Conservation (phyloP, 805 yeast species). For the Candida ortonii region DNA sequence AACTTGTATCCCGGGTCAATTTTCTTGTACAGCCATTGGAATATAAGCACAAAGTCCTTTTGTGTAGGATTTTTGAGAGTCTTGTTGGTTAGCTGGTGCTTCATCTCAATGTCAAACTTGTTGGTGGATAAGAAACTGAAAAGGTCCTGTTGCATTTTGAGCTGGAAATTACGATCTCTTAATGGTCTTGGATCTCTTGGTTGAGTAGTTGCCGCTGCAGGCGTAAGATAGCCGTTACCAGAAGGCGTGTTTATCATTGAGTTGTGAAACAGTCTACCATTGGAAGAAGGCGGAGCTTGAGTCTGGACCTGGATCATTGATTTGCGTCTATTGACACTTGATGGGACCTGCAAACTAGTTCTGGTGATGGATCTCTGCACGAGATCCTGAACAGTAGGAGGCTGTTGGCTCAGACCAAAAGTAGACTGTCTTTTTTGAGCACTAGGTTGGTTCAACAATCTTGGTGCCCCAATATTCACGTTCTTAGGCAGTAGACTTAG, state of each 20-base stretch:
- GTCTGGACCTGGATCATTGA: slow-evolving; percentile 18
- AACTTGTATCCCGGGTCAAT: slow-evolving; percentile 79
- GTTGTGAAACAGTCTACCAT: slow-evolving; percentile 21
- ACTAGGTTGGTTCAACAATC: slow-evolving; percentile 25
- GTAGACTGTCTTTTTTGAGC: slow-evolving; percentile 26
- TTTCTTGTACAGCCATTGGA: slow-evolving; percentile 73
- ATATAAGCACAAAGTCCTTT: slow-evolving; percentile 73
- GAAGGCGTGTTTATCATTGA: slow-evolving; percentile 20
- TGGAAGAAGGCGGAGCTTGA: slow-evolving; percentile 22
- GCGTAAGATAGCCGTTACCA: slow-evolving; percentile 7
- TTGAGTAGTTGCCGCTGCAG: slow-evolving; percentile 10
- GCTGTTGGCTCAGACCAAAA: slow-evolving; percentile 21
- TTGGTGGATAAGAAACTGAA: slow-evolving; percentile 59
- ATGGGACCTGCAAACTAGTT: slow-evolving; percentile 16
- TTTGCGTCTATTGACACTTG: slow-evolving; percentile 15
- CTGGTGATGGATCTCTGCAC: slow-evolving; percentile 29
- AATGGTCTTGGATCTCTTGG: slow-evolving; percentile 70
- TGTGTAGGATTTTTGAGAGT: slow-evolving; percentile 79
- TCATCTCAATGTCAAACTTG: slow-evolving; percentile 72
- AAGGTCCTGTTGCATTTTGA: slow-evolving; percentile 62
- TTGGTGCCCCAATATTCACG: slow-evolving; percentile 31
- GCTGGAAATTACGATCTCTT: slow-evolving; percentile 68
- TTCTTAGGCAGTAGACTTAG: slow-evolving; percentile 30
- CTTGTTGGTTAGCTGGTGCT: slow-evolving; percentile 62
- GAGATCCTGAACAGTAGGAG: slow-evolving; percentile 25